Evolutionary conservation across 805 yeast genomes (phyloP).

Genomic region (Blastobotrys peoriensis): DNA sequence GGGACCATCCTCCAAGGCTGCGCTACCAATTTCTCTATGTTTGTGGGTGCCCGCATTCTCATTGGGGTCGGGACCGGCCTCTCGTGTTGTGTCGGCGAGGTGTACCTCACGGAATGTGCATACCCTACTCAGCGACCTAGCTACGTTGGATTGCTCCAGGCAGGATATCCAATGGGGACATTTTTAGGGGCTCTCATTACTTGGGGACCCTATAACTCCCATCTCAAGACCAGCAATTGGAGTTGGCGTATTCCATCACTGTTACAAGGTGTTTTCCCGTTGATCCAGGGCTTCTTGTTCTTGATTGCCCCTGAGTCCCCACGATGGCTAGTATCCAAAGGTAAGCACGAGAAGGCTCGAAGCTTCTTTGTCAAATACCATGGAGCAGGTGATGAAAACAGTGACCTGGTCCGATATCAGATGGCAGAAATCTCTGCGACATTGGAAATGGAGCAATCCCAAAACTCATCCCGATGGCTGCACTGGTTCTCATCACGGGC

Average conservation of each 20-base stretch:
- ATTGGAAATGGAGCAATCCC: slow-evolving; percentile 17
- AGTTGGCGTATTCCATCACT: slow-evolving; percentile 72
- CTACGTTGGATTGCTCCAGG: slow-evolving; percentile 56
- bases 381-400: slow-evolving; percentile 11
- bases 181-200: slow-evolving; percentile 64
- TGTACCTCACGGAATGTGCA: slow-evolving; percentile 70
- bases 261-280: slow-evolving; percentile 55
- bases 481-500: slow-evolving; percentile 2
- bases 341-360: slow-evolving; percentile 11
- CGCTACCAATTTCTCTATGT: slow-evolving; percentile 47
- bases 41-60: slow-evolving; percentile 61
- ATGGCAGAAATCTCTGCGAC: slow-evolving; percentile 15
- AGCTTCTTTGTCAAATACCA: slow-evolving; percentile 26
- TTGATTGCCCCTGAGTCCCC: slow-evolving; percentile 10
- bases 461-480: slow-evolving; percentile 9
- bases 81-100: slow-evolving; percentile 68
- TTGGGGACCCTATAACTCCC: slow-evolving; percentile 47
- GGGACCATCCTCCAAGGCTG: slow-evolving; percentile 50
- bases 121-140: slow-evolving; percentile 56
- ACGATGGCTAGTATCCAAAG: slow-evolving; percentile 4
- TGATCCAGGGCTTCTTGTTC: slow-evolving; percentile 36
- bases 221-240: slow-evolving; percentile 25
- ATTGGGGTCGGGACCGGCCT: slow-evolving; percentile 70
- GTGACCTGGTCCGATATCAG: slow-evolving; percentile 10
- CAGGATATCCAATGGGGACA: slow-evolving; percentile 53